These are phyloP conservation scores for Xanthoconium stramineum DNA, from an alignment of 768 basidiomycete genomes.

Conservation along the genomic window DNA sequence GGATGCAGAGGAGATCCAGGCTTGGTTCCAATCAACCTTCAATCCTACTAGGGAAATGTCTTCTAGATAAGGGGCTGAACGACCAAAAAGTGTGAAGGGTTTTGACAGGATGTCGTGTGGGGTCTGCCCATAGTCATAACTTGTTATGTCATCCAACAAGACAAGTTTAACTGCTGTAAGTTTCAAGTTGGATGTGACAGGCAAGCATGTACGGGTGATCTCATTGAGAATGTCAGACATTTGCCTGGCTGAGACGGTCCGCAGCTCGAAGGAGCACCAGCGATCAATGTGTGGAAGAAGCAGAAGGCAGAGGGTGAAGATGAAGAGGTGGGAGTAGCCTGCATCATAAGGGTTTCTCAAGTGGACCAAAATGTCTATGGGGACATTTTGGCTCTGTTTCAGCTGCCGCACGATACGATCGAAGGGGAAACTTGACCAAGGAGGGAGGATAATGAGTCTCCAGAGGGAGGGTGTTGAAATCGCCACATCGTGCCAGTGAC, in stretches of 20 bases:
- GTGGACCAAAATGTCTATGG: not conserved
- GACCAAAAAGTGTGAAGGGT: not conserved
- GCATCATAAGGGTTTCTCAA: not conserved
- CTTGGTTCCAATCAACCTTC: not conserved
- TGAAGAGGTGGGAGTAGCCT: not conserved
- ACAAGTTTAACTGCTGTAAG: not conserved
- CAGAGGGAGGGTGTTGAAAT: not conserved
- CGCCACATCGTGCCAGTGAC: not conserved
- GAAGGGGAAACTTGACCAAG: not conserved
- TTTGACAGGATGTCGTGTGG: not conserved
- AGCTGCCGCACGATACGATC: not conserved
- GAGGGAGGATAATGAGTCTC: not conserved
- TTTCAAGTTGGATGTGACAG: too few relatives aligned
- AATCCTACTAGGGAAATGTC: not conserved
- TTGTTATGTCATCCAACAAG: too few relatives aligned
- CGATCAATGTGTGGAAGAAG: not conserved
- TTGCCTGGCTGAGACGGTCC: fast-evolving
- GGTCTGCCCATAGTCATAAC: too few relatives aligned
- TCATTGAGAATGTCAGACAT: not conserved
- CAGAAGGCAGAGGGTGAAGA: not conserved
- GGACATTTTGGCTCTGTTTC: not conserved
- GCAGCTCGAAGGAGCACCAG: not conserved
- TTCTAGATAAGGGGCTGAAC: not conserved
- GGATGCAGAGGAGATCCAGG: not conserved
- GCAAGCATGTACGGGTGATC: not conserved